Evolutionary conservation across 1,284 basidiomycete genomes (phyloP).

Genomic region (Bondarzewia mesenterica): DNA sequence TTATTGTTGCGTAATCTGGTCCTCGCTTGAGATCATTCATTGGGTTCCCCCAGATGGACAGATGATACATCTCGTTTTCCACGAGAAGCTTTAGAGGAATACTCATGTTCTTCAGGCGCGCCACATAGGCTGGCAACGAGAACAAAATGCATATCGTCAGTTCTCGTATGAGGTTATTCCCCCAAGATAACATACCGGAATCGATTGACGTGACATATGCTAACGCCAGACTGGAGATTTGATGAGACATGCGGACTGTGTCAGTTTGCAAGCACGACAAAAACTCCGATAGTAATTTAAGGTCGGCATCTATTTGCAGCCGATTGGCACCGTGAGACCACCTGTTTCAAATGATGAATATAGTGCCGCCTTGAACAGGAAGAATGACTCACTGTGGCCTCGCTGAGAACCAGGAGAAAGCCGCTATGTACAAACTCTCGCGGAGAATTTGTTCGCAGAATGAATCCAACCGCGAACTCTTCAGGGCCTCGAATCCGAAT

Average conservation of each 20-base stretch:
- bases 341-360: conserved; percentile 29
- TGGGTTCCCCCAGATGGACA: conserved; percentile 91
- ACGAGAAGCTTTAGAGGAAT: conserved; percentile 75
- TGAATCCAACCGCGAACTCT: conserved; percentile 81
- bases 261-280: conserved; percentile 72
- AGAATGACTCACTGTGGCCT: conserved; percentile 61
- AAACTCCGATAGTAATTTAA: conserved; percentile 84
- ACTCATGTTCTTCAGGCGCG: conserved; percentile 53
- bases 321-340: conserved; percentile 95
- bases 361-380: background rate
- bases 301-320: conserved; percentile 83
- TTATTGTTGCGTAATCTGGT: conserved; percentile 44
- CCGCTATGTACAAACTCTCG: conserved; percentile 70
- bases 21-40: conserved; percentile 68
- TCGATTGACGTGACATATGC: conserved; percentile 36
- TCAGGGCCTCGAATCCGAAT: conserved; percentile 90
- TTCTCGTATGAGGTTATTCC: background rate
- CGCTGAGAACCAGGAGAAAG: conserved; percentile 90
- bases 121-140: conserved; percentile 9
- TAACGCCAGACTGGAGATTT: conserved; percentile 65
- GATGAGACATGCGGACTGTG: conserved; percentile 52
- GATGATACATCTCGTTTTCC: conserved; percentile 83
- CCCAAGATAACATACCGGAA: conserved; percentile 32
- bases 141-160: background rate
- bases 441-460: conserved; percentile 78